Evolutionary conservation across 305 asterid species (phyloP).

Genomic region (Fraxinus angustifolia): DNA sequence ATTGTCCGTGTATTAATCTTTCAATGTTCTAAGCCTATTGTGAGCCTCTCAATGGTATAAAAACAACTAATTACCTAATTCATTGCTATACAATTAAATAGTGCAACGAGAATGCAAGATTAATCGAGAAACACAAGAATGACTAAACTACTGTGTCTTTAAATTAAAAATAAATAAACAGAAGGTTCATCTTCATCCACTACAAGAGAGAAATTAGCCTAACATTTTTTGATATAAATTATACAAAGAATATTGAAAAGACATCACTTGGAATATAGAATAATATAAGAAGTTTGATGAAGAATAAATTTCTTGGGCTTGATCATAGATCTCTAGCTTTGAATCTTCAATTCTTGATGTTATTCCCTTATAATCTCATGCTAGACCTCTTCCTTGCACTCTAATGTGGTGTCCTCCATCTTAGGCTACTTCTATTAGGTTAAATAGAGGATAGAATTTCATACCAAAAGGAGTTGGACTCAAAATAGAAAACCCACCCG

Average conservation of each 20-base stretch:
- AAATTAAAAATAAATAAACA: no score
- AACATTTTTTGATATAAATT: no score
- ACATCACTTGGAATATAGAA: no score
- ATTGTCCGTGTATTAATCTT: no score
- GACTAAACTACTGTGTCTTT: no score
- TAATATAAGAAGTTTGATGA: no score
- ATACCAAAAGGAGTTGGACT: neutral
- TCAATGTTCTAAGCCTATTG: neutral
- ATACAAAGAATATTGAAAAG: no score
- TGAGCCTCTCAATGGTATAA: neutral
- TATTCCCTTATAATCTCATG: neutral
- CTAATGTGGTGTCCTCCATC: neutral
- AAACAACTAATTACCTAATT: no score
- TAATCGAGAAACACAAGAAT: neutral
- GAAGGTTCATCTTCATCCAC: neutral
- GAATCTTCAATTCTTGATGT: no score
- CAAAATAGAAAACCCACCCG: neutral
- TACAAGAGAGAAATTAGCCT: no score
- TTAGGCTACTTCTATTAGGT: neutral
- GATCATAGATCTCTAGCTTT: no score
- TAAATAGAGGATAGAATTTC: neutral
- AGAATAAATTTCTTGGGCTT: no score
- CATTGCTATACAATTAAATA: neutral
- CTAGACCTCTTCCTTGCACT: neutral
- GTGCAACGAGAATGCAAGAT: neutral